A percentile compares a stretch with the other conserved stretches of the same genome.
Evolutionary conservation across 2,329 filamentous ascomycete species (phyloP).

Genomic region (Pyrenochaeta sp.): DNA sequence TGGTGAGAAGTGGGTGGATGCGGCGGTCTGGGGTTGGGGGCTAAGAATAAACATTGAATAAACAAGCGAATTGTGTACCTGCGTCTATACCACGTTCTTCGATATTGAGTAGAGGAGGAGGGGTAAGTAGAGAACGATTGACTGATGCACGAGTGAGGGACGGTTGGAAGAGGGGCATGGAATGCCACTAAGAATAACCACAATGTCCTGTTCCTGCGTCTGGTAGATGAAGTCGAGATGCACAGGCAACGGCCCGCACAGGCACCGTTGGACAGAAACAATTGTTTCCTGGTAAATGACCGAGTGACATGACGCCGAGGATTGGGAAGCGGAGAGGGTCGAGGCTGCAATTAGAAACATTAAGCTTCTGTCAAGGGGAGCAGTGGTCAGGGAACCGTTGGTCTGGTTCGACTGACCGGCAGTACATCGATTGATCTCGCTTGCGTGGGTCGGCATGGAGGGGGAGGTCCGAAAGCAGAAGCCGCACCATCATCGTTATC

Average conservation of each 20-base stretch:
- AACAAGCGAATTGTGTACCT: neutral
- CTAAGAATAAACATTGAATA: slow-evolving; percentile 5
- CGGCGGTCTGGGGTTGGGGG: neutral
- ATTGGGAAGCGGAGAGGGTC: slow-evolving; percentile 4
- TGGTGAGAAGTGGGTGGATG: neutral
- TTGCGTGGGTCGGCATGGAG: no score
- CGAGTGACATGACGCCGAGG: slow-evolving; percentile 1
- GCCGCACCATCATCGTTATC: no score
- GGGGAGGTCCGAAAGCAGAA: no score
- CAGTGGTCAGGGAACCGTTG: slow-evolving; percentile 7
- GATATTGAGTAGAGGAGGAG: neutral
- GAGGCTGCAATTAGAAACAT: slow-evolving; percentile 33
- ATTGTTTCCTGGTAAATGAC: neutral
- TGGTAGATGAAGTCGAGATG: slow-evolving; percentile 23
- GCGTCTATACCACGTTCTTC: neutral
- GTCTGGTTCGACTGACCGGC: slow-evolving; percentile 9
- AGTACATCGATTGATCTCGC: no score
- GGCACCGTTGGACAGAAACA: slow-evolving; percentile 4
- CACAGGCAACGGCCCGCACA: slow-evolving; percentile 16
- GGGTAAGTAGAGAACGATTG: neutral
- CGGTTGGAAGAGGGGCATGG: neutral
- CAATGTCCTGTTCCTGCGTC: slow-evolving; percentile 20
- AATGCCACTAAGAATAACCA: slow-evolving; percentile 25
- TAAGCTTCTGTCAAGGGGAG: slow-evolving; percentile 22
- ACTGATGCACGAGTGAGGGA: neutral